A percentile compares a stretch with the other conserved stretches of the same genome.
Conservation (phyloP, 2,329 filamentous ascomycete genomes). For the Chaetoscypha palmicola region DNA sequence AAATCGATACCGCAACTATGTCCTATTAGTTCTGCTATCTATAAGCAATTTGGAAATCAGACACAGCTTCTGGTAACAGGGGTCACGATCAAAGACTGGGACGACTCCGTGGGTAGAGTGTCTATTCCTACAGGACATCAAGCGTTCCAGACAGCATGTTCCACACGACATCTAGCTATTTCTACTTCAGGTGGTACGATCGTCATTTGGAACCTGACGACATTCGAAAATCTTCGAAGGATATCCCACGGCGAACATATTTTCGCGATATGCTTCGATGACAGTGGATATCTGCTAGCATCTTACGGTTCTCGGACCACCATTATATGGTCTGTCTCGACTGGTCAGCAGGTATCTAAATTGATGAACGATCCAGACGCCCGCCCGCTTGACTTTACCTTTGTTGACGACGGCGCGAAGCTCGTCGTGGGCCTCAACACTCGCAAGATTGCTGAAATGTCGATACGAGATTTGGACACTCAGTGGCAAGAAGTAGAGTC, state of each 20-base stretch:
- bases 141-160: constrained; percentile 2
- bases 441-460: background rate
- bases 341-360: constrained; percentile 4
- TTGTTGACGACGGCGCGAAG: background rate
- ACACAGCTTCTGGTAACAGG: constrained; percentile 4
- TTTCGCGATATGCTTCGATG: constrained; percentile 11
- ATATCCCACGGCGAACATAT: constrained; percentile 12
- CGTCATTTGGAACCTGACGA: constrained; percentile 8
- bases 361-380: constrained; percentile 5
- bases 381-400: constrained; percentile 6
- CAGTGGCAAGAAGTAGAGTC: background rate
- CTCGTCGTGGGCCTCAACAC: background rate
- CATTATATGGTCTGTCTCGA: constrained; percentile 11
- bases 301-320: constrained; percentile 12
- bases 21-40: constrained; percentile 32
- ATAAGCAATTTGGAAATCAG: constrained; percentile 28
- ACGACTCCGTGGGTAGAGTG: constrained; percentile 12
- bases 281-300: background rate
- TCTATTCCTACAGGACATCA: background rate
- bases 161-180: constrained; percentile 7
- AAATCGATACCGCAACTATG: constrained; percentile 36
- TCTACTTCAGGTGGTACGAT: constrained; percentile 3
- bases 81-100: constrained; percentile 7
- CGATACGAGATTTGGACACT: background rate
- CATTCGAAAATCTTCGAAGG: constrained; percentile 7